Evolutionary conservation across 2,329 filamentous ascomycete species (phyloP), one percentile per base, ranked within the genome.

Genomic region (Talaromyces sp.): DNA sequence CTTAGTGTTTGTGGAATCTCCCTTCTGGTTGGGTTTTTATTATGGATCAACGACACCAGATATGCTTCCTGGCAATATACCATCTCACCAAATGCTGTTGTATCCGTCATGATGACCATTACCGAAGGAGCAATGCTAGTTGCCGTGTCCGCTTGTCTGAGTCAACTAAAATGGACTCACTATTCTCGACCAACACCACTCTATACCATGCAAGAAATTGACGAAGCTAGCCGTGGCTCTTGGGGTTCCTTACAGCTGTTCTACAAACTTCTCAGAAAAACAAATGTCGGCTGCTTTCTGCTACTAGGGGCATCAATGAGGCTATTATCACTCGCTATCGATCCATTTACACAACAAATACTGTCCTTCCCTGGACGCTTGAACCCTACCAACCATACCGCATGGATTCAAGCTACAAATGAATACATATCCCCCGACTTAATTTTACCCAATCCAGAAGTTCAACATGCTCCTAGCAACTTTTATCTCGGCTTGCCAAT

Each of bases 301-400:
- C 39, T 41, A n/a, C n/a, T 41, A 8, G 14, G 39, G 4, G 39
- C 13, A 41, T 37, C 9, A 3, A 22, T 56, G 22, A 56, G 22
- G 16, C 10, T 56, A 13, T 31, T 22, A 37, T 13, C 50, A 33
- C 50, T 60, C 14, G 57, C 57, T 41, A 60, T 60, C n/a, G 41
- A 19, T 31, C 57, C 57, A 19, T 60, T 35, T 24, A 27, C 39
- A 19, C 57, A 49, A 16, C 58, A 70, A n/a, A 68, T 70, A 22
- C 43, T 68, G 16, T 7, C 41, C 1, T 68, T 66, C 22, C 69
- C 69, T 31, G 64, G 52, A 13, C 66, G 59, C 4, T 49, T 27
- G 3, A 59, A 64, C 7, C 6, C 8, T 54, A 37, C 31, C 31
- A 54, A 31, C n/a, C 22, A 35, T 35, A n/a, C 16, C 16, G 31